Evolutionary conservation across 2,329 filamentous ascomycete species (phyloP), one percentile per base, ranked within the genome.

Genomic region (Ampelomyces quisqualis): DNA sequence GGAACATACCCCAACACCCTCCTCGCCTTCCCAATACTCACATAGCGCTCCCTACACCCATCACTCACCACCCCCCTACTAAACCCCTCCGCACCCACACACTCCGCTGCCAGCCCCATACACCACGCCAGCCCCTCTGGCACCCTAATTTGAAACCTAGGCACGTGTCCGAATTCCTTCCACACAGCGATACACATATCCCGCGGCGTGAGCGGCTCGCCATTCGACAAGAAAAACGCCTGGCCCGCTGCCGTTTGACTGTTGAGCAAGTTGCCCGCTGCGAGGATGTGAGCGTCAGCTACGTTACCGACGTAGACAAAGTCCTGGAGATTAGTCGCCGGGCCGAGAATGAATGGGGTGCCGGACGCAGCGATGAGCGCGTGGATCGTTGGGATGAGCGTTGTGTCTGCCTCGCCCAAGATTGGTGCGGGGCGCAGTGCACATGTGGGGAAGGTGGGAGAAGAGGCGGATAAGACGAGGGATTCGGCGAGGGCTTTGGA

Each of bases 181-280:
- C 88, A 97, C 32, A 95, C 77, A 26, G 83, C 81, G 27, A 88
- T 79, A 44, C 86, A 81, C 64, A 94, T 86, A 69, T 95, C 89
- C 82, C 93, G 94, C 70, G 95, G 94, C 67, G 91, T 91, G 14
- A 94, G 77, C 4, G 91, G 91, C 55, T 82, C 76, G 69, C 90
- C 88, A 68, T 97, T 97, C 43, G 89, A 93, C 61, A 97, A 81
- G 71, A 95, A 83, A 73, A 97, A 91, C 35, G 84, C 84, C 67
- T 96, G 84, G 44, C 91, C 93, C 0, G 77, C 75, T 14, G 79
- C 82, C 38, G 74, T 69, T 17, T 53, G 70, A 1, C 81, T 83
- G 39, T 76, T 74, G 32, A 93, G 77, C 28, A 95, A 80, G 41
- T 84, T 85, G 48, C 78, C 77, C 4, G 85, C 82, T 23, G 90